Evolutionary conservation across 2,329 filamentous ascomycete genomes (phyloP), one percentile per base, ranked within the genome.

Genomic region (Zymoseptoria pseudotritici): DNA sequence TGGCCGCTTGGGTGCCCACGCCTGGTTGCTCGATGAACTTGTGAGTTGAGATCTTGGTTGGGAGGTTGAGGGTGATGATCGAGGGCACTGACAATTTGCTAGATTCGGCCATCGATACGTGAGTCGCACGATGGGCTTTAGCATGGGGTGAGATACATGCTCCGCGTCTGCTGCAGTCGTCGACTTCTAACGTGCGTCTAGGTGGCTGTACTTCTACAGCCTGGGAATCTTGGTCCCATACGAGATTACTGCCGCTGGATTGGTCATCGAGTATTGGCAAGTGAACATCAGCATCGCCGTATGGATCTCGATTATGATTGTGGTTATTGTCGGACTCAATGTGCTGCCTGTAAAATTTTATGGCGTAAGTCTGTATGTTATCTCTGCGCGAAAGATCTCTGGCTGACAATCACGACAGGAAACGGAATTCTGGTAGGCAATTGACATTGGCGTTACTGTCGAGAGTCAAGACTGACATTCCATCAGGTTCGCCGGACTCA

Each of bases 1-100:
- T 86, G 71, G 81, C 83, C 9, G 78, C 83, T 42, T 85, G 83
- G 76, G 77, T 86, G 53, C 82, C 84, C 8, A 72, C 83, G 63
- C 76, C 81, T 36, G 79, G 80, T 63, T 75, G 70, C 60, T 77
- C 79, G 62, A 79, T 82, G 78, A 73, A 77, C 65, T 64, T 80
- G 70, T 52, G 20, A 52, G 50, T 52, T 17, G 36, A 29, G 26
- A 29, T 29, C 26, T 17, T 4, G 36, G 13, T 17, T 11, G 13
- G 17, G 6, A 24, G 36, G n/a, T 46, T n/a, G 36, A 8, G 8
- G 2, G 36, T 46, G 11, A 46, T 46, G 13, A 46, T 2, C 13
- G 13, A n/a, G 3, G 7, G 36, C 4, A n/a, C 5, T 46, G 36
- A 13, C 7, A n/a, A n/a, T 7, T 4, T 46, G 36, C 17, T n/a